Base-by-base conservation (phyloP, 2,329 filamentous ascomycete species). In the Pseudogymnoascus sp. region DNA sequence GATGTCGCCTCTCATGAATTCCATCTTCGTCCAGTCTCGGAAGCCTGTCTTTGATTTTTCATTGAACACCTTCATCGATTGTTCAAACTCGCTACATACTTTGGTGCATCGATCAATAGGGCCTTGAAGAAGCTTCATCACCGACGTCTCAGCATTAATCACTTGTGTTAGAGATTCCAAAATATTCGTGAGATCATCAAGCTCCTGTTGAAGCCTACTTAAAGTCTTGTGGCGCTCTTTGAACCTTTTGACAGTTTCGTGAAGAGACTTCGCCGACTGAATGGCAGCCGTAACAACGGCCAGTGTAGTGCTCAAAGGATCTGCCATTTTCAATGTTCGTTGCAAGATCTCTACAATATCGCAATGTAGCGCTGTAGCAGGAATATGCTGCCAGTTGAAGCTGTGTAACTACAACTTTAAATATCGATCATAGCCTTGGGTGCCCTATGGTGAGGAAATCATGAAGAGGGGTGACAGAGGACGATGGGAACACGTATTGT, bases 11-110 rank as follows among this genome's bases (percentile, higher is more conserved):
- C 67, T 71, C 72, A 71, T 77, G 38, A 77, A 77, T 65, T 77
- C 74, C 72, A 78, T 71, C 68, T 71, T 76, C 63, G 71, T 64
- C 75, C 74, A 78, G 67, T 77, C 75, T 69, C 65, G 70, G 67
- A 77, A 66, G 21, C 72, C 69, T 3, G 67, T 67, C 63, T 69
- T 75, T 63, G 73, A 72, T 52, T 73, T 75, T 37, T 62, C 66
- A 61, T 61, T 62, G 63, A 77, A 77, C n/a, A 43, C 63, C 63
- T 73, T 67, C 71, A 77, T 76, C 41, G 71, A 69, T 7, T 61
- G 63, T 67, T 75, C 72, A 52, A 76, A 77, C 8, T 77, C 75
- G 61, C 63, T 62, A 65, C 74, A 77, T 62, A 77, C 52, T 64
- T 74, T 67, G 64, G 64, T 70, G 68, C 75, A 77, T 67, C 73